These are phyloP conservation scores for Fusarium buxicola DNA, from an alignment of 2,329 filamentous ascomycete genomes.

Conservation along the genomic window DNA sequence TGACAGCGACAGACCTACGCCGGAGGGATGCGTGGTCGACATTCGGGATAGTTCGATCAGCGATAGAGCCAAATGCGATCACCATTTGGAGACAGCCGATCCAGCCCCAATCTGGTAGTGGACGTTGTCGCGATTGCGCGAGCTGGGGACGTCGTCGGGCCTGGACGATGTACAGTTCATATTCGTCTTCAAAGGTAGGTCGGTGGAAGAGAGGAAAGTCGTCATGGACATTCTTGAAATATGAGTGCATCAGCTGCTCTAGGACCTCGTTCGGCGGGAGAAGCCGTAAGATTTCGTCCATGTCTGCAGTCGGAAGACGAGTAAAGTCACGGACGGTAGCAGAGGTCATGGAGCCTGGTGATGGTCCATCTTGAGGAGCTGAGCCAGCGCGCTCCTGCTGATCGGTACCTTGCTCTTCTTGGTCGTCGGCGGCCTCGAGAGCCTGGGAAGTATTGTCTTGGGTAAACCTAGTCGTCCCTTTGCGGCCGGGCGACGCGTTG, in stretches of 20 bases:
- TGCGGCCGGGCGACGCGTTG: neutral
- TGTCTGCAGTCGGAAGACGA: constrained; percentile 38
- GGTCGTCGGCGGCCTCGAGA: constrained; percentile 30
- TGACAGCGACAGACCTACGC: constrained; percentile 20
- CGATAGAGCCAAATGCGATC: constrained; percentile 51
- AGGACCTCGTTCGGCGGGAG: constrained; percentile 45
- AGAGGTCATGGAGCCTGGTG: constrained; percentile 44
- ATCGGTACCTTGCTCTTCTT: constrained; percentile 20
- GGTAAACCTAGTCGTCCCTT: constrained; percentile 21
- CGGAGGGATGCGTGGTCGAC: constrained; percentile 47
- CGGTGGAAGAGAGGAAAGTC: constrained; percentile 53
- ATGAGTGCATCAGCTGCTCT: constrained; percentile 49
- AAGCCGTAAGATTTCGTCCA: constrained; percentile 46
- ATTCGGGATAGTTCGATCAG: constrained; percentile 37
- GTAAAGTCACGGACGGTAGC: constrained; percentile 47
- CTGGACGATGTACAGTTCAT: constrained; percentile 46
- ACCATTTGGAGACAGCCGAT: constrained; percentile 54
- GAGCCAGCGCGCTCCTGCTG: neutral
- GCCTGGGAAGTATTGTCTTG: constrained; percentile 35
- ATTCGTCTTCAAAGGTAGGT: constrained; percentile 51
- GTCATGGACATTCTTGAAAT: constrained; percentile 51
- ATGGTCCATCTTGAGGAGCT: constrained; percentile 33
- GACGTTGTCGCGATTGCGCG: constrained; percentile 14
- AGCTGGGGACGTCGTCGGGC: constrained; percentile 13
- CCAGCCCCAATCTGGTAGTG: constrained; percentile 49